Evolutionary conservation across 805 yeast genomes (phyloP).

Genomic region (Ogataea corticis): DNA sequence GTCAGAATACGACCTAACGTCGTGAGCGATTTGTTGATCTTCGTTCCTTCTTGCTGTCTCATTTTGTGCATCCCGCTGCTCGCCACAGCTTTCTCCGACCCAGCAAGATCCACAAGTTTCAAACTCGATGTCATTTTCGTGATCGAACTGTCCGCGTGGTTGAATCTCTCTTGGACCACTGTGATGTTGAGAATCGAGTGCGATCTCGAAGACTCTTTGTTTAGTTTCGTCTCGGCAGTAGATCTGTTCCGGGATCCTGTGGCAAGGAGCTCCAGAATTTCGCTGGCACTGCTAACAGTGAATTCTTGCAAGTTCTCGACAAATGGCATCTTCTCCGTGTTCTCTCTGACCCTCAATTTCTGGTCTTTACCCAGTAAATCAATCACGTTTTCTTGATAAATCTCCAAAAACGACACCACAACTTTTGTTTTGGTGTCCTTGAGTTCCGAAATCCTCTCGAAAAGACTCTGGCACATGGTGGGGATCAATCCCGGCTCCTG

Average conservation of each 20-base stretch:
- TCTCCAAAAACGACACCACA: slow-evolving; percentile 65
- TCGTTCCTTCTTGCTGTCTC: slow-evolving; percentile 71
- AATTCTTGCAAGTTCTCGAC: slow-evolving; percentile 66
- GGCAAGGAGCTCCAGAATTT: slow-evolving; percentile 47
- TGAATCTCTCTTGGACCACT: slow-evolving; percentile 56
- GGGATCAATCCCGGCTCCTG: slow-evolving; percentile 67
- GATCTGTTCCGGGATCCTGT: slow-evolving; percentile 59
- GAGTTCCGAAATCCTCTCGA: slow-evolving; percentile 39
- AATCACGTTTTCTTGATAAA: slow-evolving; percentile 74
- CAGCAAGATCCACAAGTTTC: slow-evolving; percentile 75
- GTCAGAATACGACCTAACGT: slow-evolving; percentile 72
- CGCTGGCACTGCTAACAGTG: slow-evolving; percentile 46
- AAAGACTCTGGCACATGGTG: slow-evolving; percentile 52
- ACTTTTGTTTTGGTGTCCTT: slow-evolving; percentile 41
- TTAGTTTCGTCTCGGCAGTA: slow-evolving; percentile 74
- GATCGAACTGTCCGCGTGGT: slow-evolving; percentile 32
- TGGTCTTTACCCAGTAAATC: slow-evolving; percentile 49
- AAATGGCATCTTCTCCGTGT: slow-evolving; percentile 63
- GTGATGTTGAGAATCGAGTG: slow-evolving; percentile 74
- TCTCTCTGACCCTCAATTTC: slow-evolving; percentile 59
- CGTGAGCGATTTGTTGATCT: slow-evolving; percentile 75
- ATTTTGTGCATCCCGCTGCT: slow-evolving; percentile 52
- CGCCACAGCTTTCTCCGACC: slow-evolving; percentile 69
- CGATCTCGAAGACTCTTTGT: slow-evolving; percentile 71
- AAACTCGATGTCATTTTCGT: slow-evolving; percentile 53